phyloP scores from a whole-genome alignment of 495 filamentous ascomycete species.

The Thozetella sp. region DNA sequence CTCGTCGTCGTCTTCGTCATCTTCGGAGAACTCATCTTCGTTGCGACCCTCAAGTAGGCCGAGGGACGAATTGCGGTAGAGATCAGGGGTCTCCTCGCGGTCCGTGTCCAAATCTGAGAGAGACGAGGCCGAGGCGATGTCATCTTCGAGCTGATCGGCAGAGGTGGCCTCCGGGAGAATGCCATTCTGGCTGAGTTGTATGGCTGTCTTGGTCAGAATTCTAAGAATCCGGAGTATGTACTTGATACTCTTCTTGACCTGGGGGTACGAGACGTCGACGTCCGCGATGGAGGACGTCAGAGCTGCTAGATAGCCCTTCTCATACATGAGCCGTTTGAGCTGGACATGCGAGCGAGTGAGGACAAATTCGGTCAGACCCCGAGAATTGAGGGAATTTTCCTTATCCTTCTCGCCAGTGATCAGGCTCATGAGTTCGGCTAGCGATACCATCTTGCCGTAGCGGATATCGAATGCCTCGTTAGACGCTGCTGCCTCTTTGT shows the following conservation, averaged over 20 bases:
- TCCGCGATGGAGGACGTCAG: constrained; percentile 93
- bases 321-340: constrained; percentile 93
- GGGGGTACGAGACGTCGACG: constrained; percentile 92
- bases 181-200: constrained; percentile 79
- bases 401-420: constrained; percentile 83
- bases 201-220: constrained; percentile 83
- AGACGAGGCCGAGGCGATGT: constrained; percentile 87
- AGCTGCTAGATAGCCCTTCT: constrained; percentile 89
- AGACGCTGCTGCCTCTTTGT: constrained; percentile 83
- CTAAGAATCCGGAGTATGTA: constrained; percentile 91
- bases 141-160: constrained; percentile 78
- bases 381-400: constrained; percentile 38
- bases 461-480: constrained; percentile 82
- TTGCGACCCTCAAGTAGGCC: constrained; percentile 90
- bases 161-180: constrained; percentile 58
- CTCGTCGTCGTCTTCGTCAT: constrained; percentile 68
- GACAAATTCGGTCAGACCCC: constrained; percentile 23
- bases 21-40: constrained; percentile 75
- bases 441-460: constrained; percentile 80
- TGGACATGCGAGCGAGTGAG: constrained; percentile 62
- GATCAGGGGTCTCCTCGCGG: constrained; percentile 94
- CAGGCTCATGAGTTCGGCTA: constrained; percentile 90
- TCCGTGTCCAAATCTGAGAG: constrained; percentile 85
- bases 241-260: constrained; percentile 91
- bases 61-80: constrained; percentile 93